These are phyloP conservation scores for Ramaria rubella DNA, from an alignment of 768 basidiomycete genomes.

Conservation along the genomic window DNA sequence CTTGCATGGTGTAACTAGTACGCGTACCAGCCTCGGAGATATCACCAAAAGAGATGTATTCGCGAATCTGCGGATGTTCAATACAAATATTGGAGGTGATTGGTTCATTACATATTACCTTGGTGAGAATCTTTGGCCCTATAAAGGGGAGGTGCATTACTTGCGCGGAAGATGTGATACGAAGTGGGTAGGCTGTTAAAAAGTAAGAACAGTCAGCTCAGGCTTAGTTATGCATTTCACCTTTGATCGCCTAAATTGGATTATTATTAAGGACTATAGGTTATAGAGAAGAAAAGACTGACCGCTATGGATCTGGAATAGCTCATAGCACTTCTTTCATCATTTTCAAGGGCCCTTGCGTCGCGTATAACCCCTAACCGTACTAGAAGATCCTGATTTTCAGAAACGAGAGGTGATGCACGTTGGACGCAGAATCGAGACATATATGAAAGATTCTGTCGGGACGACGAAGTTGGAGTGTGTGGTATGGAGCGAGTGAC, in stretches of 20 bases:
- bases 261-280: not conserved
- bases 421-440: constrained; percentile 54
- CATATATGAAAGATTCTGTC: constrained; percentile 22
- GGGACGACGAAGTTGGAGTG: constrained; percentile 1
- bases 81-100: not conserved
- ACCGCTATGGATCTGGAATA: constrained; percentile 72
- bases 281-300: constrained; percentile 21
- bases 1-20: not conserved
- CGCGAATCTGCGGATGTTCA: constrained; percentile 42
- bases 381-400: constrained; percentile 56
- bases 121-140: constrained; percentile 30
- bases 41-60: constrained; percentile 47
- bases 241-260: not conserved
- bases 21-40: constrained; percentile 55
- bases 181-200: constrained; percentile 17
- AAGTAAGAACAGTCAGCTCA: constrained; percentile 9
- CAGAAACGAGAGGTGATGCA: constrained; percentile 58
- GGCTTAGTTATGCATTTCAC: not conserved
- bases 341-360: constrained; percentile 58
- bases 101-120: constrained; percentile 20
- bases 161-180: constrained; percentile 14
- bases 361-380: constrained; percentile 54
- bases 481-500: constrained; percentile 4
- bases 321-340: constrained; percentile 58
- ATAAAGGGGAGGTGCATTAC: constrained; percentile 27